phyloP scores from a whole-genome alignment of 2,329 filamentous ascomycete species.

The Plectosphaerella cucumerina region DNA sequence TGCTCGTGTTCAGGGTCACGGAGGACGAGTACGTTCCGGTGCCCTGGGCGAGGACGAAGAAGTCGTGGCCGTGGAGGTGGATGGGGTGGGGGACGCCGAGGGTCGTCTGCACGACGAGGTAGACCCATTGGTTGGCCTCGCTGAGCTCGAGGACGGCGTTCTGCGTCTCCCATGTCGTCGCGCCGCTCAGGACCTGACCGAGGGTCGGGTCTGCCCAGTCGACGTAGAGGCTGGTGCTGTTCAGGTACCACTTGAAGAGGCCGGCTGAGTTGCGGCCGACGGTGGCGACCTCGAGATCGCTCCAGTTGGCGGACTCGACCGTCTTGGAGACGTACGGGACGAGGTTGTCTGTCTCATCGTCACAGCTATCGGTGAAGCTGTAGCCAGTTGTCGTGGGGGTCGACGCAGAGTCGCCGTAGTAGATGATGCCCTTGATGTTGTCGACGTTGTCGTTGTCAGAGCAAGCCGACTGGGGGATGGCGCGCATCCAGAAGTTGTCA shows the following conservation, averaged over 20 bases:
- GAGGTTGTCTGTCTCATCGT: constrained; percentile 29
- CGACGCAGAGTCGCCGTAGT: constrained; percentile 25
- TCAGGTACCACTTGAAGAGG: constrained; percentile 43
- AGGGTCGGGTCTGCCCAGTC: constrained; percentile 26
- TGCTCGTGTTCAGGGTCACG: constrained; percentile 19
- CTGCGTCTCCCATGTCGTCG: constrained; percentile 13
- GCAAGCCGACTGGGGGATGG: constrained; percentile 36
- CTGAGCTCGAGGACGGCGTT: constrained; percentile 23
- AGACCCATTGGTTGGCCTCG: constrained; percentile 22
- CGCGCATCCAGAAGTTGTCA: constrained; percentile 44
- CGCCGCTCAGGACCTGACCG: constrained; percentile 14
- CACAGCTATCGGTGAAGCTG: constrained; percentile 20
- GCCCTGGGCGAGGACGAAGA: constrained; percentile 17
- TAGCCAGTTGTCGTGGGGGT: constrained; percentile 12
- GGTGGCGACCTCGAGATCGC: constrained; percentile 21
- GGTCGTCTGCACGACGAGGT: constrained; percentile 21
- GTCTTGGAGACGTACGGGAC: constrained; percentile 27
- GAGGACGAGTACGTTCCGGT: constrained; percentile 8
- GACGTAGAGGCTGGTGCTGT: constrained; percentile 24
- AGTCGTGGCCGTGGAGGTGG: constrained; percentile 32
- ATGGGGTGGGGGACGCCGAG: constrained; percentile 25
- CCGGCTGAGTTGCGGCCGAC: constrained; percentile 20
- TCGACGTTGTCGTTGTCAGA: constrained; percentile 30
- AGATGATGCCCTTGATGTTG: constrained; percentile 46
- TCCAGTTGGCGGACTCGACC: constrained; percentile 22